Conservation (phyloP, 2,329 filamentous ascomycete species). For the Tolypocladium tundrense region DNA sequence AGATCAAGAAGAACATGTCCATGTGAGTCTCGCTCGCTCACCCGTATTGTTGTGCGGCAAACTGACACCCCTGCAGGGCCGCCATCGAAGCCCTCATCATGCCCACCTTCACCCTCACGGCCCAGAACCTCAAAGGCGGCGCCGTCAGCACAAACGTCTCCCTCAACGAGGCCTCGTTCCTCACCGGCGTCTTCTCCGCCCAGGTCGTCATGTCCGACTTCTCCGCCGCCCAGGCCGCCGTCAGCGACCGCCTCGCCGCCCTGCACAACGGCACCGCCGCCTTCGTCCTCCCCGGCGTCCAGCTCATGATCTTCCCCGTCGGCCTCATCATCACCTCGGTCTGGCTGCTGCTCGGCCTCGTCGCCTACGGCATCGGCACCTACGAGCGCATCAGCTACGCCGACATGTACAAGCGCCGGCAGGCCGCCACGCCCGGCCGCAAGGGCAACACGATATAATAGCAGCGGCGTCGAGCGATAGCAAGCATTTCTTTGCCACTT, state of each 20-base stretch:
- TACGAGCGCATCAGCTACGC: conserved; percentile 56
- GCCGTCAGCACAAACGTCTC: conserved; percentile 54
- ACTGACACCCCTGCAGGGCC: conserved; percentile 26
- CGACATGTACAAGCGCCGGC: conserved; percentile 44
- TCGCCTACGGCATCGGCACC: conserved; percentile 54
- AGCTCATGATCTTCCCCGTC: conserved; percentile 58
- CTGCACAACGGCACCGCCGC: conserved; percentile 44
- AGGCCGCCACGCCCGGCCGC: neutral
- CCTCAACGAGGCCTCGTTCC: conserved; percentile 60
- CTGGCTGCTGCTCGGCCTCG: conserved; percentile 49
- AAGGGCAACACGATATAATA: neutral
- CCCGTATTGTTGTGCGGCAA: neutral
- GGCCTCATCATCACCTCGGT: conserved; percentile 55
- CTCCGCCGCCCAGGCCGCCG: conserved; percentile 36
- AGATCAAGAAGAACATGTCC: conserved; percentile 44
- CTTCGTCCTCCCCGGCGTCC: conserved; percentile 60
- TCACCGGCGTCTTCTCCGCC: conserved; percentile 58
- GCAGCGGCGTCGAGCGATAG: neutral
- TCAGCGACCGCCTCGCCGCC: conserved; percentile 32
- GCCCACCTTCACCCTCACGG: conserved; percentile 57
- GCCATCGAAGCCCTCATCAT: conserved; percentile 54
- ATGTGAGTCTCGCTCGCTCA: conserved; percentile 37
- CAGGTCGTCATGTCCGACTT: conserved; percentile 42
- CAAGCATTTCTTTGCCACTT: neutral
- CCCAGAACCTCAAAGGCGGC: conserved; percentile 38